Evolutionary conservation across 1,284 basidiomycete genomes (phyloP), one percentile per base, ranked within the genome.

Genomic region (Ustilago lituana): DNA sequence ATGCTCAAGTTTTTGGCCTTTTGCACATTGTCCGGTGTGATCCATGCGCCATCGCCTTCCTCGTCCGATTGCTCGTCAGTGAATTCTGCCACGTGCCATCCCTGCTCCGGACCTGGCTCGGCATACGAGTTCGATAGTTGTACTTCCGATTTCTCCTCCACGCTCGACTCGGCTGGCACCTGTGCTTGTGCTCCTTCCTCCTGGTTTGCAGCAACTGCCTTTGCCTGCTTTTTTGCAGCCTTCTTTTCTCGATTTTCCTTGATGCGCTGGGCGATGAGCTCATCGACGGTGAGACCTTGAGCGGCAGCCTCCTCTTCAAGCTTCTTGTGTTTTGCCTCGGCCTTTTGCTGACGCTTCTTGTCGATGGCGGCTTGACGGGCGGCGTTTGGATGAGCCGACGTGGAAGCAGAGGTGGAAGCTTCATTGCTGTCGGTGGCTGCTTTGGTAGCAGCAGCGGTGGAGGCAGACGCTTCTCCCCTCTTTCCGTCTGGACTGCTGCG

Each of bases 1-100:
- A 97, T 87, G 33, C 91, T 92, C 23, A 89, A 87, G 17, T 93
- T 94, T 83, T 96, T 94, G 85, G 98, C 91, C 45, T 90, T 81
- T 19, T 86, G 87, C 54, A 95, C 89, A 77, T 98, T 99, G 45
- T 87, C 85, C 0, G 93, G 93, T 9, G 94, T 98, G 83, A 99
- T 97, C 96, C 96, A 99, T 78, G 94, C 94, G 33, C 77, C 75
- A 14, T 67, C 77, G 24, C 74, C 76, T 50, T 71, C 73, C 5
- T 72, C 72, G 10, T 60, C 49, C 3, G 93, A 94, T 79, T 91
- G 90, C 9, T 89, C 91, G 73, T 93, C 92, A 55, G 91, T 91
- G 41, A 87, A 81, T 11, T 81, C 88, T 1, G 86, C 88, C 1
- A 73, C 62, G 20, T 58, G 26, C 39, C 62, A 65, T 19, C 56